These are phyloP conservation scores for Candida takata DNA, from an alignment of 805 yeast species.

Conservation along the genomic window DNA sequence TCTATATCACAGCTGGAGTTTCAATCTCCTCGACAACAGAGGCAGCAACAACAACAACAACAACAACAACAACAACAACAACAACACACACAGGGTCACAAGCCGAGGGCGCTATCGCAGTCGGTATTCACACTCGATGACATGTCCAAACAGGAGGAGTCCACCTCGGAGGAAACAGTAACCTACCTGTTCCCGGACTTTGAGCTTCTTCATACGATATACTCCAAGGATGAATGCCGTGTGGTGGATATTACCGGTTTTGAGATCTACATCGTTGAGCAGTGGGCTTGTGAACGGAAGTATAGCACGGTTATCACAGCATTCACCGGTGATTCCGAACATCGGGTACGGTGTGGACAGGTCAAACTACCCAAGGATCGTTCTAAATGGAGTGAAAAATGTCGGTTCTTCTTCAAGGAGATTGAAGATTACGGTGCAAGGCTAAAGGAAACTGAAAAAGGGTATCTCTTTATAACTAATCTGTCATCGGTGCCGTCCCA, in stretches of 20 bases:
- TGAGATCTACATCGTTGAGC: slow-evolving; percentile 89
- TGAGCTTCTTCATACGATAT: slow-evolving; percentile 43
- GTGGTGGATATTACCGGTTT: slow-evolving; percentile 58
- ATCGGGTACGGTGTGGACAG: slow-evolving; percentile 53
- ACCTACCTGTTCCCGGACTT: slow-evolving; percentile 47
- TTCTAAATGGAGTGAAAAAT: slow-evolving; percentile 29
- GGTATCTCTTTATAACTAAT: slow-evolving; percentile 71
- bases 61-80: no score
- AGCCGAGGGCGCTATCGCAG: slow-evolving; percentile 1
- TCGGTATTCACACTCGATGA: slow-evolving; percentile 1
- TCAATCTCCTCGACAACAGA: no score
- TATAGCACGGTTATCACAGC: slow-evolving; percentile 66
- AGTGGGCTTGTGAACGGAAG: slow-evolving; percentile 78
- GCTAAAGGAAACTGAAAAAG: slow-evolving; percentile 54
- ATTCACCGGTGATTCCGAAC: slow-evolving; percentile 77
- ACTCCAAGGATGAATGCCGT: slow-evolving; percentile 36
- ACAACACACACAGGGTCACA: no score
- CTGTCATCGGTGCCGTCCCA: slow-evolving; percentile 74
- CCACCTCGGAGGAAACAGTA: slow-evolving; percentile 3
- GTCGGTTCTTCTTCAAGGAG: slow-evolving; percentile 59
- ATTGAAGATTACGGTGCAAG: slow-evolving; percentile 59
- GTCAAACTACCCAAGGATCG: slow-evolving; percentile 40
- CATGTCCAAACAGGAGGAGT: background rate
- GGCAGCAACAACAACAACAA: no score
- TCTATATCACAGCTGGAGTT: no score